These are phyloP conservation scores for Salvia splendens DNA, from an alignment of 257 asterid genomes.

Conservation along the genomic window DNA sequence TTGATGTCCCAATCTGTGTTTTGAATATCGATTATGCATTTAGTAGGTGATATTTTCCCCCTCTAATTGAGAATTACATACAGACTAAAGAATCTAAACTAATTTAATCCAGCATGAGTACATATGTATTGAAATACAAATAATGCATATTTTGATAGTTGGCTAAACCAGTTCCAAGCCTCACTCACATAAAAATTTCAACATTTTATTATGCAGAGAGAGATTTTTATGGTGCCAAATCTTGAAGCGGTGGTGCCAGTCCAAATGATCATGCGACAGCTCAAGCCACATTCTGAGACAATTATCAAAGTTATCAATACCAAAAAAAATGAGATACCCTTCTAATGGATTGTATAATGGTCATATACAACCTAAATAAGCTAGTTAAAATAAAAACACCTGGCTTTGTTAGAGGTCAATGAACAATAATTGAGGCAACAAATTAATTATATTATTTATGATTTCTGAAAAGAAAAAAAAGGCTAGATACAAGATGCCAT, in stretches of 20 bases:
- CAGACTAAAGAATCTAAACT: no score
- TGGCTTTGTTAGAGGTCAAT: constrained; percentile 9
- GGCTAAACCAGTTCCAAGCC: no score
- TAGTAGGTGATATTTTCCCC: no score
- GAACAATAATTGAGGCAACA: constrained; percentile 30
- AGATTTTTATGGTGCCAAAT: neutral
- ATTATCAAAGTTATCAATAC: neutral
- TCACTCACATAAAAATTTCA: no score
- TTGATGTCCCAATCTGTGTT: no score
- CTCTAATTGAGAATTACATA: no score
- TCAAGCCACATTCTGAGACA: constrained; percentile 12
- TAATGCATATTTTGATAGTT: no score
- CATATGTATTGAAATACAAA: no score
- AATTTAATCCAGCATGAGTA: no score
- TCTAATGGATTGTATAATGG: neutral
- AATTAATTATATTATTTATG: neutral
- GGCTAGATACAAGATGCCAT: constrained; percentile 18
- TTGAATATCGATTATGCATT: no score
- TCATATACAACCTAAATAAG: neutral
- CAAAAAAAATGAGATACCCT: constrained; percentile 18
- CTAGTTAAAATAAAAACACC: neutral
- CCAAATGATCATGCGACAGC: constrained; percentile 26
- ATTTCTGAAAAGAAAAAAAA: neutral
- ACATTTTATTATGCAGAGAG: no score
- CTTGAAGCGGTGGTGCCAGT: constrained; percentile 19